A percentile compares a stretch with the other conserved stretches of the same genome.
phyloP scores from a whole-genome alignment of 2,329 filamentous ascomycete species.

The Rugonectria rugulosa region DNA sequence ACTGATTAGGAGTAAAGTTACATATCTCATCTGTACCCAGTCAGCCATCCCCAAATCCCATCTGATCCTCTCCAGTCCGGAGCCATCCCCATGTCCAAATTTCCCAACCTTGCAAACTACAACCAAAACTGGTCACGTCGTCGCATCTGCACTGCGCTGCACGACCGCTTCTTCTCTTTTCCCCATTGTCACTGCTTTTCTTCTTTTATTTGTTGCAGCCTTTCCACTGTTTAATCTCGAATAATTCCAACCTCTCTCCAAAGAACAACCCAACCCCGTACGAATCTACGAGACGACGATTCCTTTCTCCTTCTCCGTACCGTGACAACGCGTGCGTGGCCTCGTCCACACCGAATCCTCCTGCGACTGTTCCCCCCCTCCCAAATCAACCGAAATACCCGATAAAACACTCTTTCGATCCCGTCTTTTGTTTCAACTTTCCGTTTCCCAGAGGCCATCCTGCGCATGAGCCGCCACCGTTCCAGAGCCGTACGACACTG shows the following conservation, averaged over 20 bases:
- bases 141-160: conserved; percentile 7
- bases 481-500: conserved; percentile 30
- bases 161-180: conserved; percentile 2
- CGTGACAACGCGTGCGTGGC: conserved; percentile 21
- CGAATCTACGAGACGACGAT: conserved; percentile 10
- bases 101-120: conserved; percentile 24
- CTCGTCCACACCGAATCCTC: conserved; percentile 13
- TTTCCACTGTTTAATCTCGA: conserved; percentile 3
- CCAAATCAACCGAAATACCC: conserved; percentile 2
- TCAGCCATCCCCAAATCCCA: conserved; percentile 15
- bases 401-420: background rate
- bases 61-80: conserved; percentile 13
- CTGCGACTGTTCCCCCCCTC: background rate
- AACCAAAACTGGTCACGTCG: conserved; percentile 13
- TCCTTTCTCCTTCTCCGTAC: conserved; percentile 1
- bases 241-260: background rate
- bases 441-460: conserved; percentile 14
- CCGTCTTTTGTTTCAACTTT: background rate
- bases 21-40: conserved; percentile 6
- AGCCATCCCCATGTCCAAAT: conserved; percentile 23
- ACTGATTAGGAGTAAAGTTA: background rate
- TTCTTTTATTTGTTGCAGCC: conserved; percentile 4
- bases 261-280: background rate
- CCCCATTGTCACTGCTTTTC: background rate
- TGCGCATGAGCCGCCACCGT: conserved; percentile 33